Evolutionary conservation across 495 filamentous ascomycete genomes (phyloP).

Genomic region (Thermothielavioides terrestris): DNA sequence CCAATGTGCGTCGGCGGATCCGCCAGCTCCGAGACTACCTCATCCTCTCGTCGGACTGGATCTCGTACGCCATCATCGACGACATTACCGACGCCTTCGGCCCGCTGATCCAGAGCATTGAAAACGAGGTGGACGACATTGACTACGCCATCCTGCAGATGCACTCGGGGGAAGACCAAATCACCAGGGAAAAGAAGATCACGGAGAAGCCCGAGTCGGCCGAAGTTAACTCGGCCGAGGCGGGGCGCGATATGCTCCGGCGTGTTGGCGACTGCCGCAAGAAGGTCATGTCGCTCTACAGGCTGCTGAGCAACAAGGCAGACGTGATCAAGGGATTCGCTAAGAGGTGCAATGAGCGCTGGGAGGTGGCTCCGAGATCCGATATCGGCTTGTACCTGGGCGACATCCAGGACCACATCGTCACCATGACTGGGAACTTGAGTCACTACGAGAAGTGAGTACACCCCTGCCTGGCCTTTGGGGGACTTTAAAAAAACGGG

Average conservation of each 20-base stretch:
- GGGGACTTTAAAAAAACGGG: too few species aligned
- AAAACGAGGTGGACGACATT: constrained; percentile 83
- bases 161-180: constrained; percentile 47
- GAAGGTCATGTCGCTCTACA: constrained; percentile 89
- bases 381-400: constrained; percentile 95
- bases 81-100: constrained; percentile 96
- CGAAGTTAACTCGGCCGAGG: constrained; percentile 43
- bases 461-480: background rate
- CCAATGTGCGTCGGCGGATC: constrained; percentile 88
- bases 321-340: constrained; percentile 99
- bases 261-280: constrained; percentile 89
- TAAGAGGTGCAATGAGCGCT: constrained; percentile 97
- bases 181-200: constrained; percentile 20
- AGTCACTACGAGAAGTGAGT: constrained; percentile 91
- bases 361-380: constrained; percentile 88
- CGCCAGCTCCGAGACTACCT: constrained; percentile 92
- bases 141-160: constrained; percentile 72
- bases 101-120: constrained; percentile 80
- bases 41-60: constrained; percentile 91
- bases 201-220: constrained; percentile 31
- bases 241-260: constrained; percentile 74
- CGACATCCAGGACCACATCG: constrained; percentile 97
- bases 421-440: constrained; percentile 94
- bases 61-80: constrained; percentile 95
- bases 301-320: constrained; percentile 90